A percentile compares a stretch with the other conserved stretches of the same genome.
phyloP scores from a whole-genome alignment of 495 filamentous ascomycete species.

The Penicillium taxi region DNA sequence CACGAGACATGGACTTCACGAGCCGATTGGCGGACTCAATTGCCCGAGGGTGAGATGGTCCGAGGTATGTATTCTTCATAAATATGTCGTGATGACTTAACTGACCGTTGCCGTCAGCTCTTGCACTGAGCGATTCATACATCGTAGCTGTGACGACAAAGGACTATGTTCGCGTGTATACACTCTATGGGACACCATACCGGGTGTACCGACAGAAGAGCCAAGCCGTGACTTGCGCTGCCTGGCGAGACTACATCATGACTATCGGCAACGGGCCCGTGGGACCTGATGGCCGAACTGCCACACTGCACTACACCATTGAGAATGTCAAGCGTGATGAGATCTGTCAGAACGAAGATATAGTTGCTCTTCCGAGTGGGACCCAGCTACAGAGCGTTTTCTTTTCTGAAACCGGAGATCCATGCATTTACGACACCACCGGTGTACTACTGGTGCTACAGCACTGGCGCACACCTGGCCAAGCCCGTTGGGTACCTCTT shows the following conservation, averaged over 20 bases:
- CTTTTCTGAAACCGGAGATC: constrained; percentile 87
- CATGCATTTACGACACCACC: constrained; percentile 86
- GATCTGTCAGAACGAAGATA: constrained; percentile 83
- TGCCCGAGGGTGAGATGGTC: constrained; percentile 75
- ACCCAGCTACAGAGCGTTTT: constrained; percentile 71
- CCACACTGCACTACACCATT: constrained; percentile 72
- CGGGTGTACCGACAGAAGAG: constrained; percentile 86
- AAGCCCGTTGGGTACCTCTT: constrained; percentile 85
- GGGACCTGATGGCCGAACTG: constrained; percentile 61
- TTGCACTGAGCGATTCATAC: constrained; percentile 88
- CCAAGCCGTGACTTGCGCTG: constrained; percentile 84
- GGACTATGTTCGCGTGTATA: constrained; percentile 87
- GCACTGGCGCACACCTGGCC: constrained; percentile 79
- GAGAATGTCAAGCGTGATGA: constrained; percentile 93
- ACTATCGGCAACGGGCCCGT: constrained; percentile 89
- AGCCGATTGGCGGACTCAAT: constrained; percentile 78
- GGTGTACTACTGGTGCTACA: constrained; percentile 79
- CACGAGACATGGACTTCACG: constrained; percentile 94
- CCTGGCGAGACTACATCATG: constrained; percentile 88
- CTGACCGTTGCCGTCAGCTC: constrained; percentile 40
- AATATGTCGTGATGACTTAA: no score
- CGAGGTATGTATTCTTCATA: constrained; percentile 32
- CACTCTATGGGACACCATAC: constrained; percentile 82
- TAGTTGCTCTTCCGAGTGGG: constrained; percentile 70
- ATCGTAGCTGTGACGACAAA: constrained; percentile 76